Conservation (phyloP, 208 protist genomes). For the Trypanosoma avium region DNA sequence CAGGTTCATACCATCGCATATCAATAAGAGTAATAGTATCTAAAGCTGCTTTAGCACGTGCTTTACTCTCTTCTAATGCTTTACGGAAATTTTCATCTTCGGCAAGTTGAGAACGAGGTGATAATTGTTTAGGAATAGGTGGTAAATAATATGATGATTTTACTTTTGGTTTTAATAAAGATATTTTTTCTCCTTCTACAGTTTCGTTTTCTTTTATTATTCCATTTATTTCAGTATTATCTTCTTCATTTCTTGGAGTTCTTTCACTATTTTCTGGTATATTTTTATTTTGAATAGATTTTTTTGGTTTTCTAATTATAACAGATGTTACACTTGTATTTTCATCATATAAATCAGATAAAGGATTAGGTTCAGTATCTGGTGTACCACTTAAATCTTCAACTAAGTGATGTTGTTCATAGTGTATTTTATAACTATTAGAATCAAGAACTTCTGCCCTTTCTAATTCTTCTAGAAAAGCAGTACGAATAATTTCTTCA, state of each 20-base stretch:
- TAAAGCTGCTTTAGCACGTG: conserved; percentile 5
- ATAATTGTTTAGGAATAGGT: not conserved
- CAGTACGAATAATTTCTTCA: conserved; percentile 10
- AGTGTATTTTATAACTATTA: conserved; percentile 34
- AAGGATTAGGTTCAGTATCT: not conserved
- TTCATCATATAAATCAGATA: not conserved
- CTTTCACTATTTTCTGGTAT: not conserved
- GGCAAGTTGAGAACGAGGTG: conserved; percentile 1
- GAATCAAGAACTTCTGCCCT: conserved; percentile 35
- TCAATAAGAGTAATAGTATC: conserved; percentile 23
- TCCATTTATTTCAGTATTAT: not conserved
- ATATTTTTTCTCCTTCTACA: not conserved
- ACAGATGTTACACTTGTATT: not conserved
- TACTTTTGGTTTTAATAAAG: not conserved
- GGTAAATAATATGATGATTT: not conserved
- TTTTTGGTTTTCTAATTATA: not conserved
- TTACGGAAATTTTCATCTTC: conserved; percentile 12
- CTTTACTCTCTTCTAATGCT: conserved; percentile 16
- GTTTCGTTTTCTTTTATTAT: not conserved
- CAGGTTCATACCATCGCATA: conserved; percentile 15
- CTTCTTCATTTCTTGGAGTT: not conserved
- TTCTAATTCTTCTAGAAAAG: conserved; percentile 31
- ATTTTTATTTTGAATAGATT: not conserved
- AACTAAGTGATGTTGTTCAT: not conserved
- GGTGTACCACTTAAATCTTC: not conserved